These are phyloP conservation scores for Sistotremastrum niveocremeum DNA, from an alignment of 768 basidiomycete genomes.

Conservation along the genomic window DNA sequence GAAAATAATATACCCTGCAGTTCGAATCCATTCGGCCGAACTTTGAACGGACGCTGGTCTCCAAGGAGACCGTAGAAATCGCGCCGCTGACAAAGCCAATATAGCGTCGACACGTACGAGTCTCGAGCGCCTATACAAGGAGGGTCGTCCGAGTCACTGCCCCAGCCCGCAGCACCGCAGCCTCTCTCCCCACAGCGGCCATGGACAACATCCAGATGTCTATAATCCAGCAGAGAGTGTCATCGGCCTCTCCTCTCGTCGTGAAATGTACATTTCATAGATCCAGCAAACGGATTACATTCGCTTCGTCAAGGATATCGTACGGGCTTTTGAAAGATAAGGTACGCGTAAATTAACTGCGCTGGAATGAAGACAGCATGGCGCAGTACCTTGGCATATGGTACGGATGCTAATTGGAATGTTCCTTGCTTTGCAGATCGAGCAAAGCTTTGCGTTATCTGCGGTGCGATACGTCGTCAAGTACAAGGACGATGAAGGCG, in stretches of 20 bases:
- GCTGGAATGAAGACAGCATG: background rate
- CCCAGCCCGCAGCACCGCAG: too few species aligned
- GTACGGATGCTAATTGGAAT: background rate
- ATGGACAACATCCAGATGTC: too few species aligned
- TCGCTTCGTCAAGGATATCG: constrained; percentile 60
- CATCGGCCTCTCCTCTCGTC: constrained; percentile 33
- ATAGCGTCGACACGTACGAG: too few species aligned
- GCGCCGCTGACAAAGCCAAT: too few species aligned
- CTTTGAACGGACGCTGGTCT: too few species aligned
- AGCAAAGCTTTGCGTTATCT: constrained; percentile 69
- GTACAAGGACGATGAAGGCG: constrained; percentile 84
- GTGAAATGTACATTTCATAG: constrained; percentile 76
- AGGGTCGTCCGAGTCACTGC: too few species aligned
- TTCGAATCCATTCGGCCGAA: too few species aligned
- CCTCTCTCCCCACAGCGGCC: too few species aligned
- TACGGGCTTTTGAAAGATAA: constrained; percentile 60
- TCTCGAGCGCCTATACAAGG: too few species aligned
- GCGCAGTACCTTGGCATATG: background rate
- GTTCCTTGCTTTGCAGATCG: constrained; percentile 39
- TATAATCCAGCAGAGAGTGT: too few species aligned
- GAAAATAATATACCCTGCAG: too few species aligned
- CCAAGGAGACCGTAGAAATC: too few species aligned
- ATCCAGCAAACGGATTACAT: constrained; percentile 63
- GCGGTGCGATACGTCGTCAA: constrained; percentile 57
- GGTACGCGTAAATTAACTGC: constrained; percentile 26